Conservation (phyloP, 2,329 filamentous ascomycete species). For the Fusarium redolens region DNA sequence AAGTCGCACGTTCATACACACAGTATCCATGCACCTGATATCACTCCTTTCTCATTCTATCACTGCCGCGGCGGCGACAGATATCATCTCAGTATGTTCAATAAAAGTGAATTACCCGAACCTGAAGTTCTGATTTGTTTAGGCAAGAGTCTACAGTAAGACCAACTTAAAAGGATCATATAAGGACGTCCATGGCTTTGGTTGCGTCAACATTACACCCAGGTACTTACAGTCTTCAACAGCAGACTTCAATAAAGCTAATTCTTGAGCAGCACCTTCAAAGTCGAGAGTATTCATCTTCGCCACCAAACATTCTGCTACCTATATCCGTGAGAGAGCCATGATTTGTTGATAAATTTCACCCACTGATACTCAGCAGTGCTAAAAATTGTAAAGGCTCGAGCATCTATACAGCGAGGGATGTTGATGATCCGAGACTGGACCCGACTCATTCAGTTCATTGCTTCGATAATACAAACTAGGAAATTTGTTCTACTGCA, state of each 20-base stretch:
- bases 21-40: not conserved
- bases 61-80: not conserved
- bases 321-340: not conserved
- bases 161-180: not conserved
- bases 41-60: not conserved
- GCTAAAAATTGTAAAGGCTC: not conserved
- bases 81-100: not conserved
- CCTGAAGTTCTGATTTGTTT: accelerated
- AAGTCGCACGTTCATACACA: too few relatives aligned
- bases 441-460: not conserved
- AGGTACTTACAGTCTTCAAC: not conserved
- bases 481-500: not conserved
- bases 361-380: not conserved
- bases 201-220: not conserved
- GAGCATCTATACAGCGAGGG: not conserved
- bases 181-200: not conserved
- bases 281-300: not conserved
- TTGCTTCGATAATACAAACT: not conserved
- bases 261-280: not conserved
- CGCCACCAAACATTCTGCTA: not conserved
- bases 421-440: not conserved
- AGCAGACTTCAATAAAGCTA: not conserved
- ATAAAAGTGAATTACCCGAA: accelerated
- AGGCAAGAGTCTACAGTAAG: not conserved
- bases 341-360: accelerated